Base-by-base conservation (phyloP, 345 rosid genomes). In the Nasturtium officinale region DNA sequence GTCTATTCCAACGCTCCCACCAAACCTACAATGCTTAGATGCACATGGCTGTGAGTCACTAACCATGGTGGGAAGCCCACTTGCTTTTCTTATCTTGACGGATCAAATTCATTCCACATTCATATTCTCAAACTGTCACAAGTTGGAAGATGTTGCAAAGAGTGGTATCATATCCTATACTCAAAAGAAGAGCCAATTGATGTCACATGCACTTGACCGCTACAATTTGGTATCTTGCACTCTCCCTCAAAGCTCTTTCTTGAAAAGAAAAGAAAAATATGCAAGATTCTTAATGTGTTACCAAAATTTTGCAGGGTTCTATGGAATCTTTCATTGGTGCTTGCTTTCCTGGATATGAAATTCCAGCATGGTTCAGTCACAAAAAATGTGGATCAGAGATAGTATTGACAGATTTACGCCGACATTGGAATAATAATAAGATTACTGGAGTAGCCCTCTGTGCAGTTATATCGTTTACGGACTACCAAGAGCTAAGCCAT, bases 21-120 rank as follows among this genome's bases (percentile, higher is more conserved):
- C 68, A 66, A 51, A 60, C 21, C 71, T 66, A 35, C 21, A 23
- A 5, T 66, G 15, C 23, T 50, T 65, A 48, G 46, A 65, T 50
- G 70, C 70, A 1, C 20, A 50, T 65, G 58, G 32, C 2, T 65
- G 70, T 65, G 70, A 50, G 12, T 65, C 20, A 2, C 32, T 65
- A 6, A 58, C 48, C 32, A 48, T 20, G 12, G 46, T 65, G 12
- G 30, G 58, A 65, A 65, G 33, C 30, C 57, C 70, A 4, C 2
- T 65, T 30, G 58, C 58, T 16, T 5, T 30, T 65, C 70, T 1
- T 13, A 9, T 20, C 9, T 1, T 12, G 45, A 0, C 70, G 0
- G 33, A 33, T 0, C 21, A 32, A 17, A 48, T 13, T 6, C 32
- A 65, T 32, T 18, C 70, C 46, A 65, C 70, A 0, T 65, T 65